Evolutionary conservation across 805 yeast species (phyloP).

Genomic region (Candida manassasensis): DNA sequence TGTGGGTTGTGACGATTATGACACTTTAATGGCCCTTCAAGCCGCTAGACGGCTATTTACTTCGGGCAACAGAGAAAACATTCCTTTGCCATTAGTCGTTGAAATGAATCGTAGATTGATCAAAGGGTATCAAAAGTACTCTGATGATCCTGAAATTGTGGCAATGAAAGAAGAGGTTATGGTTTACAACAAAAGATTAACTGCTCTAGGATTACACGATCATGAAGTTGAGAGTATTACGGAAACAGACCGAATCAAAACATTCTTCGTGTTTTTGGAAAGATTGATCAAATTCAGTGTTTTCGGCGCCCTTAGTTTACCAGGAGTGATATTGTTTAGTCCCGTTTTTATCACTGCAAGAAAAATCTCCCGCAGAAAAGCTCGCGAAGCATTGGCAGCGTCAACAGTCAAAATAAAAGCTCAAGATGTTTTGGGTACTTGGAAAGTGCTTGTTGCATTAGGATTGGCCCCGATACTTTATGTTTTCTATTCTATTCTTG

Average conservation of each 20-base stretch:
- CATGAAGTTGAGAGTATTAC: conserved; percentile 35
- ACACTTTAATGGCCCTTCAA: conserved; percentile 39
- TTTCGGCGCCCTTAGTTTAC: conserved; percentile 30
- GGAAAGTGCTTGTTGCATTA: conserved; percentile 41
- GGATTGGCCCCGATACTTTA: conserved; percentile 38
- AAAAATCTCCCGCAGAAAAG: conserved; percentile 30
- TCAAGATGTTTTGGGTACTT: conserved; percentile 37
- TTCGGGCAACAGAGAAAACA: conserved; percentile 25
- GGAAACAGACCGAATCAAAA: conserved; percentile 16
- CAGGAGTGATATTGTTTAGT: conserved; percentile 34
- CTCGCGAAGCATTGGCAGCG: conserved; percentile 33
- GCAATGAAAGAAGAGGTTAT: conserved; percentile 26
- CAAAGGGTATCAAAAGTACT: conserved; percentile 31
- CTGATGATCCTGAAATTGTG: conserved; percentile 30
- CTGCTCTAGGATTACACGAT: conserved; percentile 33
- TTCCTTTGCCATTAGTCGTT: conserved; percentile 39
- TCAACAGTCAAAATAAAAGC: conserved; percentile 39
- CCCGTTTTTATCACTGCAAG: conserved; percentile 36
- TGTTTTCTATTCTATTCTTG: conserved; percentile 34
- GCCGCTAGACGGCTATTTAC: conserved; percentile 40
- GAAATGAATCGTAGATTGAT: conserved; percentile 38
- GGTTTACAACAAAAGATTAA: conserved; percentile 29
- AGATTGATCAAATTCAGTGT: conserved; percentile 25
- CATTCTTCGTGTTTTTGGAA: conserved; percentile 20
- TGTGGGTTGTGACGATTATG: conserved; percentile 38